Base-by-base conservation (phyloP, 345 rosid species). In the Corymbia maculata region DNA sequence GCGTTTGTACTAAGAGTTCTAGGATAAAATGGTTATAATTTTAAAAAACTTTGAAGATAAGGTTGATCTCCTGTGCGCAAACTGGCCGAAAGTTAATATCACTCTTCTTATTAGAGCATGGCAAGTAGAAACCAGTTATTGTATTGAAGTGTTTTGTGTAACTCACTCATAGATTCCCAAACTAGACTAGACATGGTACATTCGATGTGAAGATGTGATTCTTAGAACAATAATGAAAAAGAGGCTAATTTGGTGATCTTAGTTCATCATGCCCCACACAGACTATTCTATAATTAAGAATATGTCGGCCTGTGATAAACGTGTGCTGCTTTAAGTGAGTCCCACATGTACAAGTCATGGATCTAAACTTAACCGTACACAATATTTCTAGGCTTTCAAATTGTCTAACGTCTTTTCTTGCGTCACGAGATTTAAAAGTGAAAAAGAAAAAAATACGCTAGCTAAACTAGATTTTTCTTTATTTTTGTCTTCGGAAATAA, bases 161-260 rank as follows among this genome's bases (percentile, higher is more conserved):
- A 22, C 66, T 57, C 0, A 0, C 28, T 57, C 1, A 3, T 10
- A 0, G 14, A 59, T 59, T n/a, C 13, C 3, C 66, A 2, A 57
- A 6, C n/a, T 59, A 59, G 1, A 24, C 66, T 59, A 24, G 30
- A 26, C 4, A 59, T 1, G 66, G 14, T 10, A 26, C 11, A 1
- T 59, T 13, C 30, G 9, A 59, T 59, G 24, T 24, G 66, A 59
- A 14, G 30, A 59, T 10, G 30, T 59, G 6, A 59, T 26, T 24
- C 0, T 59, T 59, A 59, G 26, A 13, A 59, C n/a, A 59, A 59
- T 28, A 24, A 59, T 10, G 10, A 24, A 59, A 59, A 13, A 24
- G n/a, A 26, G n/a, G 66, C 6, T 24, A 6, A n/a, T 24, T 6
- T 24, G 12, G 28, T 1, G 28, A 55, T 55, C 28, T 55, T 2